phyloP scores from a whole-genome alignment of 2,329 filamentous ascomycete genomes.

The Fusarium palustre region DNA sequence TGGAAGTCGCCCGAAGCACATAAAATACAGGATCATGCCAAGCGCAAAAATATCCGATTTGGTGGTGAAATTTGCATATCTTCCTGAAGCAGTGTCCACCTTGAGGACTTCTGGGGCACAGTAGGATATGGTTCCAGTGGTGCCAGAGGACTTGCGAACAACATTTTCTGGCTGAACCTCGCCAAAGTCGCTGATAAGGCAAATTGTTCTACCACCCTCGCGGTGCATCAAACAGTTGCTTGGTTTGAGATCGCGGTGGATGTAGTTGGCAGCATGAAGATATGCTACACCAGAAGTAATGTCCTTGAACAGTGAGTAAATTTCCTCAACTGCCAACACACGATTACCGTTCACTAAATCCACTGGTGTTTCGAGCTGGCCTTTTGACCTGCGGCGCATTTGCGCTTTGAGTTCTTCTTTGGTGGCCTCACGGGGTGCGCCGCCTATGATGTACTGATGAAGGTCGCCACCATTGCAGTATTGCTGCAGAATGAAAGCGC shows the following conservation, averaged over 20 bases:
- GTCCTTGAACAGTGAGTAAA: slow-evolving; percentile 96
- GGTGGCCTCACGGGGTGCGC: slow-evolving; percentile 71
- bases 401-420: slow-evolving; percentile 91
- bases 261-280: slow-evolving; percentile 90
- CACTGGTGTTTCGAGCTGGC: slow-evolving; percentile 72
- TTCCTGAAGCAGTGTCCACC: slow-evolving; percentile 72
- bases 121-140: slow-evolving; percentile 96
- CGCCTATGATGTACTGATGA: slow-evolving; percentile 84
- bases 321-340: slow-evolving; percentile 81
- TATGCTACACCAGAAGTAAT: slow-evolving; percentile 93
- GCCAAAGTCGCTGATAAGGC: slow-evolving; percentile 96
- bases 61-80: slow-evolving; percentile 91
- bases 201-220: slow-evolving; percentile 76
- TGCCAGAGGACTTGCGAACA: slow-evolving; percentile 87
- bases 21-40: slow-evolving; percentile 98
- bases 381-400: slow-evolving; percentile 83
- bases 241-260: slow-evolving; percentile 95
- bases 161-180: slow-evolving; percentile 90
- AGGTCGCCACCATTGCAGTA: slow-evolving; percentile 96
- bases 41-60: slow-evolving; percentile 99
- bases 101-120: slow-evolving; percentile 94
- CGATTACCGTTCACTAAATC: slow-evolving; percentile 59
- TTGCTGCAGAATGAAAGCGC: slow-evolving; percentile 96
- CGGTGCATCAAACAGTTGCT: slow-evolving; percentile 92
- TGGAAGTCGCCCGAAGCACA: slow-evolving; percentile 92